A percentile compares a stretch with the other conserved stretches of the same genome.
Conservation (phyloP, 176 grass and related monocot species). For the Chloris gayana region DNA sequence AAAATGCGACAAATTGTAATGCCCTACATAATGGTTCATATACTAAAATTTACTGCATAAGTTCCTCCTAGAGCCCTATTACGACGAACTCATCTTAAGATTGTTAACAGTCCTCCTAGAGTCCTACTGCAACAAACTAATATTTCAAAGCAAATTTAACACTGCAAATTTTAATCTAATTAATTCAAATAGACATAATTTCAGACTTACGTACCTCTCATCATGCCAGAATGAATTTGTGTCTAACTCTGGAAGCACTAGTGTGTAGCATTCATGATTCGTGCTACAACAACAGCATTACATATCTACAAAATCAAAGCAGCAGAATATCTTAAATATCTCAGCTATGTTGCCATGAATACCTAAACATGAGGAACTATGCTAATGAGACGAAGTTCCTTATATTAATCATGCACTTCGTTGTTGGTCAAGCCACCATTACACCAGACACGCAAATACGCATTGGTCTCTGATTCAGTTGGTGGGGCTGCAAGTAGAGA, state of each 20-base stretch:
- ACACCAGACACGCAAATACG: conserved; percentile 88
- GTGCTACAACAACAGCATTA: conserved; percentile 95
- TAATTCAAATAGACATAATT: neutral
- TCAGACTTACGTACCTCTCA: conserved; percentile 64
- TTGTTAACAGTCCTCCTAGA: too few relatives aligned
- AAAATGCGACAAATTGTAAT: too few relatives aligned
- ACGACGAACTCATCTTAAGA: too few relatives aligned
- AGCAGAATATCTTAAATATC: conserved; percentile 20
- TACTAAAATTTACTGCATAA: too few relatives aligned
- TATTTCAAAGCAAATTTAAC: too few relatives aligned
- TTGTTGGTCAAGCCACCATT: conserved; percentile 99
- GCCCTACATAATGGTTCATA: too few relatives aligned
- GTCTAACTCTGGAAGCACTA: conserved; percentile 90
- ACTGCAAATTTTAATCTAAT: too few relatives aligned
- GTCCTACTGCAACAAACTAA: too few relatives aligned
- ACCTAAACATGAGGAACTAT: conserved; percentile 25
- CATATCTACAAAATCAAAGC: conserved; percentile 78
- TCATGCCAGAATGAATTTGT: conserved; percentile 97
- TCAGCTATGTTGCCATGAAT: conserved; percentile 33
- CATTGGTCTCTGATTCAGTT: conserved; percentile 70
- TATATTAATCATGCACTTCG: conserved; percentile 63
- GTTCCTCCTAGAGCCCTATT: too few relatives aligned
- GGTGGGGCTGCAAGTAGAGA: conserved; percentile 76
- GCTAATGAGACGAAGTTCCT: conserved; percentile 16
- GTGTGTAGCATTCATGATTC: conserved; percentile 96